Conservation (phyloP, 2,329 filamentous ascomycete species). For the Fusarium anthophilum region DNA sequence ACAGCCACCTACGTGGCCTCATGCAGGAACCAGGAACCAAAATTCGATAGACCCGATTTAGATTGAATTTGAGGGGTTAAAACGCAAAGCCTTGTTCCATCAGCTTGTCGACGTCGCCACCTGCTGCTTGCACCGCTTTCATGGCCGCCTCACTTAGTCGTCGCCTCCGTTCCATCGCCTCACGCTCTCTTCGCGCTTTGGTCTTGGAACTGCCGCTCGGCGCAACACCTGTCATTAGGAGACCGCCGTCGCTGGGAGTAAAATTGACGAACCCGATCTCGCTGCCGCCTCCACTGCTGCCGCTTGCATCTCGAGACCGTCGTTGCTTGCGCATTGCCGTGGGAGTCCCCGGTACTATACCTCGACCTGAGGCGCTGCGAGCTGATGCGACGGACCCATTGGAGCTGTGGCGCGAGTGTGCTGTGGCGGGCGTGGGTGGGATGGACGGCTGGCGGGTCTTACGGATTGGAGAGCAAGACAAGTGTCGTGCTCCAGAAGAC, state of each 20-base stretch:
- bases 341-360: conserved; percentile 51
- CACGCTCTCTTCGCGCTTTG: conserved; percentile 89
- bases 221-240: conserved; percentile 89
- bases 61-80: conserved; percentile 34
- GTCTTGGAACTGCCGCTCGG: conserved; percentile 93
- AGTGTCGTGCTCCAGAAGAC: conserved; percentile 63
- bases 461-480: conserved; percentile 52
- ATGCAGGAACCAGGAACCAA: conserved; percentile 25
- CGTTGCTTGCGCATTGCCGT: conserved; percentile 53
- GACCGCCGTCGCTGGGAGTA: conserved; percentile 79
- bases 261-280: conserved; percentile 84
- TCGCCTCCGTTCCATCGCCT: conserved; percentile 80
- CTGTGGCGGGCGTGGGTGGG: conserved; percentile 52
- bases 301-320: conserved; percentile 50
- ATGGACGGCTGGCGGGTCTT: conserved; percentile 54
- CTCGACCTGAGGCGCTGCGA: conserved; percentile 50
- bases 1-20: conserved; percentile 18
- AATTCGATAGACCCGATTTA: not conserved
- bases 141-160: conserved; percentile 74
- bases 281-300: conserved; percentile 39
- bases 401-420: conserved; percentile 52
- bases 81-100: conserved; percentile 61
- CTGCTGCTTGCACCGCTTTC: conserved; percentile 74
- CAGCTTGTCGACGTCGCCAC: conserved; percentile 70
- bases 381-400: conserved; percentile 49